A percentile compares a stretch with the other conserved stretches of the same genome.
Evolutionary conservation across 78 protist species (phyloP).

Genomic region (Dictyostelium citrinum): DNA sequence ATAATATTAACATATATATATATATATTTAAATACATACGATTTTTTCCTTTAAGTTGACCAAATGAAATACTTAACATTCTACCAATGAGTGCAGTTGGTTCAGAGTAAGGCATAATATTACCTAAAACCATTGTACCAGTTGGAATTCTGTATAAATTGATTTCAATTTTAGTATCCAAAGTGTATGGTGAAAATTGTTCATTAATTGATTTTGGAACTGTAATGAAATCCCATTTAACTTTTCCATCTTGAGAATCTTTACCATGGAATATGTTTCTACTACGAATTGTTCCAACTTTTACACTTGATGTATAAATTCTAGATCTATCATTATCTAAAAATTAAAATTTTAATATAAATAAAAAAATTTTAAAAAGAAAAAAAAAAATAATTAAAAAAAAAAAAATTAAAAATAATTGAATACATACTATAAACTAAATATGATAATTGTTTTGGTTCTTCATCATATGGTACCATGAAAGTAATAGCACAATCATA

Average conservation of each 20-base stretch:
- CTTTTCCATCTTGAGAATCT: not conserved
- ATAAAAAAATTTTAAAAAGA: too few species aligned
- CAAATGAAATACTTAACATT: not conserved
- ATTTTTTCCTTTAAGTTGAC: not conserved
- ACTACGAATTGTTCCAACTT: not conserved
- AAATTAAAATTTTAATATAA: too few species aligned
- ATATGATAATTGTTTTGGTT: not conserved
- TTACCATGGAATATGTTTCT: not conserved
- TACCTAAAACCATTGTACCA: not conserved
- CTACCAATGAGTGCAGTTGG: not conserved
- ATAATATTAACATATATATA: too few species aligned
- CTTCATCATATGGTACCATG: not conserved
- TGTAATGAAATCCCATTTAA: not conserved
- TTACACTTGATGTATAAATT: not conserved
- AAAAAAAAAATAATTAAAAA: too few species aligned
- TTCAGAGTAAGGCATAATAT: not conserved
- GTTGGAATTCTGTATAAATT: not conserved
- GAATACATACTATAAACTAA: not conserved
- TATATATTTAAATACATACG: not conserved
- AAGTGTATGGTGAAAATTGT: not conserved
- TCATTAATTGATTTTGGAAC: not conserved
- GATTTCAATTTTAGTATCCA: not conserved
- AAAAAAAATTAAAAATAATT: too few species aligned
- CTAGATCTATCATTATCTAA: not conserved
- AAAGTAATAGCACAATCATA: not conserved